Conservation (phyloP, 2,329 filamentous ascomycete species). For the Fusarium sp. region DNA sequence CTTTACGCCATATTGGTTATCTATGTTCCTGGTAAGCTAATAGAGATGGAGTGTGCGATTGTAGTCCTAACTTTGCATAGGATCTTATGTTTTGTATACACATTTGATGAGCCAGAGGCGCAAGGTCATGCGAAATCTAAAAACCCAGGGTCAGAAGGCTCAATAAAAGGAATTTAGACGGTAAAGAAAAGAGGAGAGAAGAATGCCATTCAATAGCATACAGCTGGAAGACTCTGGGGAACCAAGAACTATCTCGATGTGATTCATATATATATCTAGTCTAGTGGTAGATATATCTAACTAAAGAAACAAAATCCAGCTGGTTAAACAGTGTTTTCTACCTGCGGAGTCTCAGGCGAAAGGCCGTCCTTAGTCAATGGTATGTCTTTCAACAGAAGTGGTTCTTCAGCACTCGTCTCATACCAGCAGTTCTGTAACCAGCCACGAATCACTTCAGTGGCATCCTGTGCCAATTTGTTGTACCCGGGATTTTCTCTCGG, state of each 20-base stretch:
- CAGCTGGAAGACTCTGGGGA: neutral
- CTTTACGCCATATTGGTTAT: slow-evolving; percentile 73
- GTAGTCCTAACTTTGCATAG: slow-evolving; percentile 45
- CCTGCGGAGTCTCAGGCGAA: neutral
- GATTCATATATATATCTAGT: neutral
- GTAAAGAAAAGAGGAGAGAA: neutral
- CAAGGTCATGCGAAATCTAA: slow-evolving; percentile 77
- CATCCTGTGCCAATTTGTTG: slow-evolving; percentile 70
- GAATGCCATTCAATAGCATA: neutral
- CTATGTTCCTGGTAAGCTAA: slow-evolving; percentile 79
- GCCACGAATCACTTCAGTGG: slow-evolving; percentile 69
- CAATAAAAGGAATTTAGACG: slow-evolving; percentile 18
- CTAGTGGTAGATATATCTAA: slow-evolving; percentile 1
- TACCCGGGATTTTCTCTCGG: slow-evolving; percentile 78
- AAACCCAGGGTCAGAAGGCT: slow-evolving; percentile 56
- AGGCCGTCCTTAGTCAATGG: slow-evolving; percentile 1
- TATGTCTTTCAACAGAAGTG: slow-evolving; percentile 37
- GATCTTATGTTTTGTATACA: slow-evolving; percentile 85
- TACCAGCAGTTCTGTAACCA: slow-evolving; percentile 78
- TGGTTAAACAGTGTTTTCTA: neutral
- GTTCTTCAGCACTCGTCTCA: slow-evolving; percentile 57
- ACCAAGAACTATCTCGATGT: neutral
- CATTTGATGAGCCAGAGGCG: slow-evolving; percentile 94
- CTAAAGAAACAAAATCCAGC: neutral
- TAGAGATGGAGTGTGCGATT: neutral